Conservation (phyloP, 2,329 filamentous ascomycete species). For the Fusarium sp. region DNA sequence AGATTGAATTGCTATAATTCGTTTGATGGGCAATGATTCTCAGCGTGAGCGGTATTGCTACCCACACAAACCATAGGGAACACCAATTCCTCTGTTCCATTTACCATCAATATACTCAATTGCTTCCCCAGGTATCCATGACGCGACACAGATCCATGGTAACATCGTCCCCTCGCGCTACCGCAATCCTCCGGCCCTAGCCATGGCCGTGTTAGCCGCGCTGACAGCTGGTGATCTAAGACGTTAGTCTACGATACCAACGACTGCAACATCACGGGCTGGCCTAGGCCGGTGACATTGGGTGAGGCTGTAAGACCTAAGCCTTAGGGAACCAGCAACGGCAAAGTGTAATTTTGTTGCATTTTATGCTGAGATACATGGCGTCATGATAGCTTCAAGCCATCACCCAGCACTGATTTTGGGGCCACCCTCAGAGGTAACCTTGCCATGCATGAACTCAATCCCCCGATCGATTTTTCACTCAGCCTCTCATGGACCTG, state of each 20-base stretch:
- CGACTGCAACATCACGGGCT: slow-evolving; percentile 7
- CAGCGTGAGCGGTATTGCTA: neutral
- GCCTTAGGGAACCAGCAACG: neutral
- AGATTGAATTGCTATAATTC: neutral
- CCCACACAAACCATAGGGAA: too few species aligned
- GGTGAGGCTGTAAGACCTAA: slow-evolving; percentile 15
- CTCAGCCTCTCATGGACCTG: neutral
- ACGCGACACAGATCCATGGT: slow-evolving; percentile 12
- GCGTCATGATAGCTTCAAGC: slow-evolving; percentile 28
- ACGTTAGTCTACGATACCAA: neutral
- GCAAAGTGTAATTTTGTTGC: neutral
- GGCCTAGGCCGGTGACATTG: slow-evolving; percentile 4
- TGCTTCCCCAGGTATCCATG: neutral
- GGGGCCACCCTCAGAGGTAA: neutral
- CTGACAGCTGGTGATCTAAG: slow-evolving; percentile 7
- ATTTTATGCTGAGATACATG: slow-evolving; percentile 23
- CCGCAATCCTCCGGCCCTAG: slow-evolving; percentile 21
- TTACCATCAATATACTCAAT: neutral
- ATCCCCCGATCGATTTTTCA: slow-evolving; percentile 15
- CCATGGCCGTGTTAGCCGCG: slow-evolving; percentile 33
- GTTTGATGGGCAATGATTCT: neutral
- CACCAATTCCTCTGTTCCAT: neutral
- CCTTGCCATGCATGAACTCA: slow-evolving; percentile 25
- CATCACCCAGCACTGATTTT: neutral
- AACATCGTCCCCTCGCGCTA: slow-evolving; percentile 14